Conservation (phyloP, 1,284 basidiomycete species). For the Austropuccinia psidii region DNA sequence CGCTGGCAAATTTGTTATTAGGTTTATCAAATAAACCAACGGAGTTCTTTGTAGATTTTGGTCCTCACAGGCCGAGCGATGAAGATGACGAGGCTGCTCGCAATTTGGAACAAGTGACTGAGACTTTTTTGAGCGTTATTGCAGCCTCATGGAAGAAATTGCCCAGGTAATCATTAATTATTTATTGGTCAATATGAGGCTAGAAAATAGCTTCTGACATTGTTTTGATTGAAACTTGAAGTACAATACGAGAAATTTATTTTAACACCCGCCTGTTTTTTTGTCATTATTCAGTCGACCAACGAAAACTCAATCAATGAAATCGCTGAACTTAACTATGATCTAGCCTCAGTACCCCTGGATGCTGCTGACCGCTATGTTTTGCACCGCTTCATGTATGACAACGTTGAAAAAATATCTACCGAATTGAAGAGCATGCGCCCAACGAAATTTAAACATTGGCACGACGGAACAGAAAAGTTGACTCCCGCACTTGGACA, state of each 20-base stretch:
- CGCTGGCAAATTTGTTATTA: constrained; percentile 67
- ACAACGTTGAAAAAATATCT: constrained; percentile 72
- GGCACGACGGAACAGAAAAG: constrained; percentile 45
- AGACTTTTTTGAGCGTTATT: constrained; percentile 68
- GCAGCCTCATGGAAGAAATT: constrained; percentile 62
- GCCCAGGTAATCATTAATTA: constrained; percentile 57
- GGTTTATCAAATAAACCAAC: constrained; percentile 64
- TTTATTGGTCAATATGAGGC: background rate
- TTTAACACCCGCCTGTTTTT: constrained; percentile 58
- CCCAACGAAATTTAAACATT: constrained; percentile 9
- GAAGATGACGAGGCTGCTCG: constrained; percentile 28
- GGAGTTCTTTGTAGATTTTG: constrained; percentile 69
- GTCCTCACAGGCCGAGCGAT: constrained; percentile 51
- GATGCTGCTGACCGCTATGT: constrained; percentile 74
- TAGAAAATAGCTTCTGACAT: background rate
- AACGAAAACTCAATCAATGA: background rate
- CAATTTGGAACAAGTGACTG: constrained; percentile 65
- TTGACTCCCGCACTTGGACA: constrained; percentile 57
- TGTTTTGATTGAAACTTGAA: constrained; percentile 45
- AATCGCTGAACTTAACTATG: background rate
- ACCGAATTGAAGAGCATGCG: constrained; percentile 61
- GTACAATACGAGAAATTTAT: constrained; percentile 79
- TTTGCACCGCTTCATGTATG: constrained; percentile 70
- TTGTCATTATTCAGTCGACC: background rate
- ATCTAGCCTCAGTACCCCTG: constrained; percentile 47